Conservation (phyloP, 2,329 filamentous ascomycete genomes). For the Epichloe sp. region DNA sequence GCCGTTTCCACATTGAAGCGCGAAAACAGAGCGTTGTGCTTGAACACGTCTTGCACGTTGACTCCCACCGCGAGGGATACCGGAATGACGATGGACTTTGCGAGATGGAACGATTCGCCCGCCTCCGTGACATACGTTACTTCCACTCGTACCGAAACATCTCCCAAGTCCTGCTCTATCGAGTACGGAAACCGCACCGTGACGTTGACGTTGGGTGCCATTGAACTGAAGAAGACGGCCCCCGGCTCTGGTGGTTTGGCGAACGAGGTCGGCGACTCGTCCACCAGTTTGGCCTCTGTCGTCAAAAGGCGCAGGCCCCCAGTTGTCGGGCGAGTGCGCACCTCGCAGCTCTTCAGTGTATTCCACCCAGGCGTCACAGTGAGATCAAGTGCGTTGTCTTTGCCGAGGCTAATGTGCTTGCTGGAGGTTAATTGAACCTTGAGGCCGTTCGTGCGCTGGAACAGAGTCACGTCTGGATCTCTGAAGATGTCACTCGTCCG, state of each 20-base stretch:
- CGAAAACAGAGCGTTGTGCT: conserved; percentile 68
- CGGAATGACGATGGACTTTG: conserved; percentile 46
- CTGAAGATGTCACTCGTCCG: conserved; percentile 39
- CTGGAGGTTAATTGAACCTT: conserved; percentile 54
- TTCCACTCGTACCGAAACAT: conserved; percentile 64
- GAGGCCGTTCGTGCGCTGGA: conserved; percentile 55
- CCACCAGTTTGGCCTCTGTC: conserved; percentile 40
- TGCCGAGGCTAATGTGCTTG: conserved; percentile 65
- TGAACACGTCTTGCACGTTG: conserved; percentile 94
- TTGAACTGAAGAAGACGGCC: conserved; percentile 33
- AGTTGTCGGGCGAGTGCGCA: conserved; percentile 50
- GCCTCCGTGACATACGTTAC: conserved; percentile 56
- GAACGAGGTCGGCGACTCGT: conserved; percentile 28
- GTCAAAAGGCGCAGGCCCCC: conserved; percentile 52
- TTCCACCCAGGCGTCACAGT: conserved; percentile 65
- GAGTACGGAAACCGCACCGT: conserved; percentile 68
- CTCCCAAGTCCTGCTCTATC: conserved; percentile 60
- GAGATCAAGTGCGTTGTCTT: conserved; percentile 64
- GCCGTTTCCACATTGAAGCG: conserved; percentile 84
- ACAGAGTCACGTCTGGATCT: conserved; percentile 55
- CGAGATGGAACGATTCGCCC: conserved; percentile 30
- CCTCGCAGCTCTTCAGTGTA: conserved; percentile 42
- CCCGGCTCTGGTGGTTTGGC: conserved; percentile 40
- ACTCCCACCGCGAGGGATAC: conserved; percentile 78
- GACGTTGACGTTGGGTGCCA: conserved; percentile 33